Percentiles rank a stretch among this genome's conserved stretches.
These are phyloP conservation scores for Ballota nigra DNA, from an alignment of 257 asterid species.

Conservation along the genomic window DNA sequence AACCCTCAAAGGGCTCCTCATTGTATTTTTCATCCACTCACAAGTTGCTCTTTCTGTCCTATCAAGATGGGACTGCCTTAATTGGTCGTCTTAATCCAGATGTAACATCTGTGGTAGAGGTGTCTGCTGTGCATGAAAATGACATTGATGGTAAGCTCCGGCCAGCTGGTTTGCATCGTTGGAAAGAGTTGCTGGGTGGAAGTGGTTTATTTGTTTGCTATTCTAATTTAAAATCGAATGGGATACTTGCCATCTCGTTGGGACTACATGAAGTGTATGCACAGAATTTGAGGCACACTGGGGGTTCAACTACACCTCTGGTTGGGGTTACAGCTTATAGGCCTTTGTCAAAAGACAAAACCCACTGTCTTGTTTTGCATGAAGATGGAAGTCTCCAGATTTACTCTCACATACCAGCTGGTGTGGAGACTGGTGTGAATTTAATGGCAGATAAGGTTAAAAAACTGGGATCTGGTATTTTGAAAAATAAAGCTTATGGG, in stretches of 20 bases:
- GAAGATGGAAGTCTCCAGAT: slow-evolving; percentile 99
- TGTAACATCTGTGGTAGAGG: slow-evolving; percentile 66
- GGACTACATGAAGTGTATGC: slow-evolving; percentile 75
- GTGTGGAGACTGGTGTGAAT: slow-evolving; percentile 58
- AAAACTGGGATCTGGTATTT: slow-evolving; percentile 85
- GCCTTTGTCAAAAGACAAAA: slow-evolving; percentile 95
- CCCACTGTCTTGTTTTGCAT: slow-evolving; percentile 90
- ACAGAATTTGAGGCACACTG: slow-evolving; percentile 80
- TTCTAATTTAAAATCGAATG: slow-evolving; percentile 78
- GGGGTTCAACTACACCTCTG: slow-evolving; percentile 81
- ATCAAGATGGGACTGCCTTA: slow-evolving; percentile 87
- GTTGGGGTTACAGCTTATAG: slow-evolving; percentile 95
- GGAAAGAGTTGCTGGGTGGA: slow-evolving; percentile 82
- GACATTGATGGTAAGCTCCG: slow-evolving; percentile 71
- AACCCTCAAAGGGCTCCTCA: slow-evolving; percentile 68
- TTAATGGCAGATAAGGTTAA: slow-evolving; percentile 80
- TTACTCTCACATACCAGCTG: slow-evolving; percentile 77
- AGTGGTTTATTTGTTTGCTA: slow-evolving; percentile 81
- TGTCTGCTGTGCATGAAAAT: slow-evolving; percentile 70
- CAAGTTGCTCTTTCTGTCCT: slow-evolving; percentile 81
- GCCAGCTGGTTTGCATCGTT: slow-evolving; percentile 93
- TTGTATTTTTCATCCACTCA: slow-evolving; percentile 72
- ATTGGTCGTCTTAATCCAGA: slow-evolving; percentile 83
- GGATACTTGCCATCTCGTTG: slow-evolving; percentile 70
- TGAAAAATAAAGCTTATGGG: slow-evolving; percentile 84